Evolutionary conservation across 1,139 yeast genomes (phyloP).

Genomic region (Diutina neorugosa): DNA sequence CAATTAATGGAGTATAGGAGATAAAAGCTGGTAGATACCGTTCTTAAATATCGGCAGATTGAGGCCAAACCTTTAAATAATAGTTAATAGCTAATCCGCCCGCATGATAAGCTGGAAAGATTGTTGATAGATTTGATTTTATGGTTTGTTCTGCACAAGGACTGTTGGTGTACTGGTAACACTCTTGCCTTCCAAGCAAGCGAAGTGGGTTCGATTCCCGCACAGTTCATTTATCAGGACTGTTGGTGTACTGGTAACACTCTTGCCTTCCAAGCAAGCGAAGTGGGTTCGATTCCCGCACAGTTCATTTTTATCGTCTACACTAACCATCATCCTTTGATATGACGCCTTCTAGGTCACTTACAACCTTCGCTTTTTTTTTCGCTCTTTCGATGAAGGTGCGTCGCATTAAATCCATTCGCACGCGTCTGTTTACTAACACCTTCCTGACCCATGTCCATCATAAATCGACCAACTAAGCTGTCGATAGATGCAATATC

Average conservation of each 20-base stretch:
- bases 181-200: conserved; percentile 4
- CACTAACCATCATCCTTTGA: no score
- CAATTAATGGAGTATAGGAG: no score
- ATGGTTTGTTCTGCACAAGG: neutral
- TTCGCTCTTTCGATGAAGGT: neutral
- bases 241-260: conserved; percentile 4
- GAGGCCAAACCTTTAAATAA: no score
- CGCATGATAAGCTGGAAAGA: no score
- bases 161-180: conserved; percentile 4
- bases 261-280: conserved; percentile 4
- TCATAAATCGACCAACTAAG: conserved; percentile 6
- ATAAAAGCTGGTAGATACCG: no score
- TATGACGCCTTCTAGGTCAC: neutral
- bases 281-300: conserved; percentile 4
- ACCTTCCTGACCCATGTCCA: neutral
- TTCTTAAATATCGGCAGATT: no score
- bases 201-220: conserved; percentile 4
- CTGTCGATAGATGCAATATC: conserved; percentile 9
- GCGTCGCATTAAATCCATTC: neutral
- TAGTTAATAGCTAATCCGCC: no score
- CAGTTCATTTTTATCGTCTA: neutral
- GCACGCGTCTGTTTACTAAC: neutral
- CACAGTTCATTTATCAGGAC: conserved; percentile 2
- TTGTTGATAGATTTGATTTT: no score
- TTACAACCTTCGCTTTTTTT: neutral